phyloP scores from a whole-genome alignment of 768 basidiomycete species.

The Goffeauzyma gilvescens region DNA sequence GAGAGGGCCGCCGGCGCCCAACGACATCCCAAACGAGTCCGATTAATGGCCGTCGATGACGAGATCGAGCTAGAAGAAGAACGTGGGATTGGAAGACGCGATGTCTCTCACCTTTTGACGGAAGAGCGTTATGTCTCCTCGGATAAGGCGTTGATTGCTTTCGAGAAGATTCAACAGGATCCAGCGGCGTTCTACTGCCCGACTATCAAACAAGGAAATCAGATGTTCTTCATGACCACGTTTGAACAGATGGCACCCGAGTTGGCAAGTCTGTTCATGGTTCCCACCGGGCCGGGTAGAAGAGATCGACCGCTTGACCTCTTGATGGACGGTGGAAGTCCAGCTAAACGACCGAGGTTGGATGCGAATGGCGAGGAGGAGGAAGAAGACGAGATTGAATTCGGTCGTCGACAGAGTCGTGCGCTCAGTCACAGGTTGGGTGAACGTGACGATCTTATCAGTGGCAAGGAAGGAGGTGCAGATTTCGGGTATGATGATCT shows the following conservation, averaged over 20 bases:
- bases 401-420: slow-evolving; percentile 49
- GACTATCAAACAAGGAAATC: slow-evolving; percentile 49
- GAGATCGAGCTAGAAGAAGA: slow-evolving; percentile 52
- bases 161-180: slow-evolving; percentile 67
- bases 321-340: slow-evolving; percentile 26
- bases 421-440: slow-evolving; percentile 41
- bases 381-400: slow-evolving; percentile 47
- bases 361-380: slow-evolving; percentile 37
- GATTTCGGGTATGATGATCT: slow-evolving; percentile 38
- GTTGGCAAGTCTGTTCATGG: slow-evolving; percentile 64
- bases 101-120: slow-evolving; percentile 26
- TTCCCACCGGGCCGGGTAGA: slow-evolving; percentile 47
- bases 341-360: slow-evolving; percentile 36
- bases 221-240: slow-evolving; percentile 51
- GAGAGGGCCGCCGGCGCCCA: slow-evolving; percentile 31
- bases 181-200: slow-evolving; percentile 72
- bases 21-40: slow-evolving; percentile 48
- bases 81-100: slow-evolving; percentile 15
- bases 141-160: slow-evolving; percentile 63
- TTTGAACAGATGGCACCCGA: slow-evolving; percentile 61
- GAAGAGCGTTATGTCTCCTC: slow-evolving; percentile 69
- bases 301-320: slow-evolving; percentile 37
- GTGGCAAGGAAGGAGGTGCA: slow-evolving; percentile 37
- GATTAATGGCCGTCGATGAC: slow-evolving; percentile 44
- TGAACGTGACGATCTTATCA: slow-evolving; percentile 43